Evolutionary conservation across 306 rosid species (phyloP).

Genomic region (Gastrolobium villosum): DNA sequence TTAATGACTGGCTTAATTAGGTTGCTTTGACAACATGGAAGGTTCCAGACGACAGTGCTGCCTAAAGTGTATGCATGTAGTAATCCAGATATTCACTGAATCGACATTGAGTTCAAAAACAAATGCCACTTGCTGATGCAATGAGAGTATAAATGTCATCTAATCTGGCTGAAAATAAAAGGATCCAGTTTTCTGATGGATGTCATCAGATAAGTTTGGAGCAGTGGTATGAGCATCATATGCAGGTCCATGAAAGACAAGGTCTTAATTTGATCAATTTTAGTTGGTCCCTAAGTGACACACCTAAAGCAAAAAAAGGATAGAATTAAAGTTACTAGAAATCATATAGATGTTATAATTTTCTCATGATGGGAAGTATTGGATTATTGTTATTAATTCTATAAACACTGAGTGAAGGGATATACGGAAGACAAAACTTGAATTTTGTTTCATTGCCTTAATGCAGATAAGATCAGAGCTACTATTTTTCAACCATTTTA

Average conservation of each 20-base stretch:
- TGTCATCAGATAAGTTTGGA: not conserved
- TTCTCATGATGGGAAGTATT: not conserved
- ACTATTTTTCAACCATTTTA: not conserved
- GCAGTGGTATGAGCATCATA: not conserved
- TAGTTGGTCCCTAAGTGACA: not conserved
- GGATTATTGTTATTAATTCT: not conserved
- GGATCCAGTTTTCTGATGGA: conserved; percentile 6
- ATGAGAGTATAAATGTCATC: conserved; percentile 12
- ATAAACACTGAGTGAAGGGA: not conserved
- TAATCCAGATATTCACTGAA: conserved; percentile 20
- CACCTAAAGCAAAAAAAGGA: not conserved
- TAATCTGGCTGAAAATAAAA: not conserved
- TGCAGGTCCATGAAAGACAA: not conserved
- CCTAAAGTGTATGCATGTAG: conserved; percentile 17
- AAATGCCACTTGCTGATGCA: not conserved
- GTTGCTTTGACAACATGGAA: conserved; percentile 4
- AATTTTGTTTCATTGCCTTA: not conserved
- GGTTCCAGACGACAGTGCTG: not conserved
- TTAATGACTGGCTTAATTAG: not conserved
- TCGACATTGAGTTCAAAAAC: not conserved
- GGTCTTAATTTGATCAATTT: conserved; percentile 11
- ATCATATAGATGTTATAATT: not conserved
- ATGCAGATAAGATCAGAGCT: conserved; percentile 28
- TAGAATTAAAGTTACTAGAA: conserved; percentile 6
- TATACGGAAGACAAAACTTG: not conserved